Evolutionary conservation across 2,329 filamentous ascomycete species (phyloP), one percentile per base, ranked within the genome.

Genomic region (Cercospora berteroae): DNA sequence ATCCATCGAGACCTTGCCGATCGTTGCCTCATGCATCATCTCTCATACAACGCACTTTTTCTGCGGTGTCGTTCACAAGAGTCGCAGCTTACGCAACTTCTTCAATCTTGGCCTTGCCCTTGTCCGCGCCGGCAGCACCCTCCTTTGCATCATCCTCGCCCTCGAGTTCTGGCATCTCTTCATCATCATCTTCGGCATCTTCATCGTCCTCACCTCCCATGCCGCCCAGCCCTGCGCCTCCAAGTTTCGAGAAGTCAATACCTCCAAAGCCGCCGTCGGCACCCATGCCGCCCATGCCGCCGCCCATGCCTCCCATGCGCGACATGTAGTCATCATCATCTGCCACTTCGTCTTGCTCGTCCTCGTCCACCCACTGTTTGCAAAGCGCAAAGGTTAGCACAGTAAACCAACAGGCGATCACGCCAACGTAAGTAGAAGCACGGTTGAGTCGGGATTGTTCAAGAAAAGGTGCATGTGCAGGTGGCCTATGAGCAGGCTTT

Each of bases 301-400:
- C 74, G n/a, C n/a, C n/a, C 73, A 77, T 76, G 56, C 73, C 80
- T 72, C 81, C 82, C 82, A 83, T 84, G 73, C 81, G 80, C 71
- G 76, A 79, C 81, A 84, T 83, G 77, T 80, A 81, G 73, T 83
- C 81, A 80, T 97, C 94, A 65, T 96, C 93, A 72, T 96, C 93
- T 59, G 88, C 84, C 68, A 87, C 90, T 81, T 93, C 93, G 78
- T 98, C 91, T 85, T 99, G 95, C 87, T 99, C 95, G 79, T 99
- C 94, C 88, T 97, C 93, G 75, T 97, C 94, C 77, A 97, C 92
- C 94, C 94, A 97, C 88, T 89, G 68, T 31, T 31, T 62, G 60
- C 36, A 65, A 56, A 65, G 48, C 55, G 62, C 58, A 48, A 65
- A 23, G 65, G 69, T 72, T 58, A 72, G 69, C 64, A 68, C 39